Conservation (phyloP, 352 stramenopile species). For the Globisporangium okanoganense region DNA sequence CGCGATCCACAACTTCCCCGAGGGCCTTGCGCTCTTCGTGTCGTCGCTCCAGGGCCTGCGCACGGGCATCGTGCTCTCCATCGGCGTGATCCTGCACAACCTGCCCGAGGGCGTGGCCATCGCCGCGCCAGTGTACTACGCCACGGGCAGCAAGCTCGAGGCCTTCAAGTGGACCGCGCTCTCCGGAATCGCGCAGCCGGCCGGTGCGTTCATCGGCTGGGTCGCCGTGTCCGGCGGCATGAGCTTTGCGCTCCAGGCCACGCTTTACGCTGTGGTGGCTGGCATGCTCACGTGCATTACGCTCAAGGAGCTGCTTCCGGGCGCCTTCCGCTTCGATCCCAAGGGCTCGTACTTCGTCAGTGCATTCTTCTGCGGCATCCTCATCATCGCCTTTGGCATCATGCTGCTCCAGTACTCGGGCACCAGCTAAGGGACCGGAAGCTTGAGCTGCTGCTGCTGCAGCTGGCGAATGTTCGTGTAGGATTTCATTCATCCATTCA, state of each 20-base stretch:
- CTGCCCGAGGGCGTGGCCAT: slow-evolving; percentile 94
- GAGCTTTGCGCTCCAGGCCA: slow-evolving; percentile 60
- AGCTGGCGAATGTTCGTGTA: too few species aligned
- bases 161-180: slow-evolving; percentile 91
- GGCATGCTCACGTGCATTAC: slow-evolving; percentile 95
- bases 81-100: slow-evolving; percentile 96
- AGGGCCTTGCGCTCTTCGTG: slow-evolving; percentile 95
- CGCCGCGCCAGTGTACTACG: slow-evolving; percentile 94
- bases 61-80: slow-evolving; percentile 87
- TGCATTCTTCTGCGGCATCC: slow-evolving; percentile 76
- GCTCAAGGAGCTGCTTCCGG: slow-evolving; percentile 87
- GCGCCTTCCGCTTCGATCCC: slow-evolving; percentile 83
- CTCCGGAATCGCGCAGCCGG: slow-evolving; percentile 83
- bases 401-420: slow-evolving; percentile 64
- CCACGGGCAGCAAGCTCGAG: slow-evolving; percentile 88
- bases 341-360: slow-evolving; percentile 81
- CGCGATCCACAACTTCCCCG: slow-evolving; percentile 96
- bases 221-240: slow-evolving; percentile 36
- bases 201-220: slow-evolving; percentile 90
- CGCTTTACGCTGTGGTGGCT: slow-evolving; percentile 89
- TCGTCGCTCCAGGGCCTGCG: slow-evolving; percentile 84
- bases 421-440: slow-evolving; percentile 25
- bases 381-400: slow-evolving; percentile 80
- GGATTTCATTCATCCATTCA: too few species aligned
- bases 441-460: too few species aligned